A percentile compares a stretch with the other conserved stretches of the same genome.
Conservation (phyloP, 2,329 filamentous ascomycete species). For the Escovopsis weberi region DNA sequence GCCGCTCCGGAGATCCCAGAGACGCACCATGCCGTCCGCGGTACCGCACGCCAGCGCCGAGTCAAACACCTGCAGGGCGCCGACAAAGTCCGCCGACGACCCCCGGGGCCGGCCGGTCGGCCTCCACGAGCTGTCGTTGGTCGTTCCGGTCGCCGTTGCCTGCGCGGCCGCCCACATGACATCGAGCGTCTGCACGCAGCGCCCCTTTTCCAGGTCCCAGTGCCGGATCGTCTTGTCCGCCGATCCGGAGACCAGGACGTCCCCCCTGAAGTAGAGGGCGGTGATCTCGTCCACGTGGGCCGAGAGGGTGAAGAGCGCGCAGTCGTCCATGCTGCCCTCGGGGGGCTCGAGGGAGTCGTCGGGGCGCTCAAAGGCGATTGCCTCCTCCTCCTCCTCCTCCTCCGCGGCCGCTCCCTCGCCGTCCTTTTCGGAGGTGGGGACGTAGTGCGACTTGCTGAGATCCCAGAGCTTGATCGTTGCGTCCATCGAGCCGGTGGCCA, state of each 20-base stretch:
- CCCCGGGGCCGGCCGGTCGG: conserved; percentile 48
- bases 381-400: conserved; percentile 37
- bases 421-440: conserved; percentile 50
- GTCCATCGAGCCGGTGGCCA: conserved; percentile 88
- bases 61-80: conserved; percentile 89
- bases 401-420: conserved; percentile 26
- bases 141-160: conserved; percentile 54
- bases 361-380: conserved; percentile 57
- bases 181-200: conserved; percentile 92
- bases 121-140: conserved; percentile 54
- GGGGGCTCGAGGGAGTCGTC: conserved; percentile 58
- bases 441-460: conserved; percentile 74
- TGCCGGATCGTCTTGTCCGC: conserved; percentile 94
- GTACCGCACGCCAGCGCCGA: conserved; percentile 91
- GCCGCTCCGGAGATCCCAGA: conserved; percentile 93
- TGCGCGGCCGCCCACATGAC: conserved; percentile 97
- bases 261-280: conserved; percentile 76
- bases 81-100: conserved; percentile 77
- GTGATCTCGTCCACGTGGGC: conserved; percentile 92
- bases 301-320: conserved; percentile 73
- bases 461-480: conserved; percentile 94
- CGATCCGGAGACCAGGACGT: conserved; percentile 86
- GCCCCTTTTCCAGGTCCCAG: conserved; percentile 95
- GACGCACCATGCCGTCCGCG: conserved; percentile 87
- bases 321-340: conserved; percentile 74